phyloP scores from a whole-genome alignment of 192 early-diverging fungal species.

The Backusella circina region DNA sequence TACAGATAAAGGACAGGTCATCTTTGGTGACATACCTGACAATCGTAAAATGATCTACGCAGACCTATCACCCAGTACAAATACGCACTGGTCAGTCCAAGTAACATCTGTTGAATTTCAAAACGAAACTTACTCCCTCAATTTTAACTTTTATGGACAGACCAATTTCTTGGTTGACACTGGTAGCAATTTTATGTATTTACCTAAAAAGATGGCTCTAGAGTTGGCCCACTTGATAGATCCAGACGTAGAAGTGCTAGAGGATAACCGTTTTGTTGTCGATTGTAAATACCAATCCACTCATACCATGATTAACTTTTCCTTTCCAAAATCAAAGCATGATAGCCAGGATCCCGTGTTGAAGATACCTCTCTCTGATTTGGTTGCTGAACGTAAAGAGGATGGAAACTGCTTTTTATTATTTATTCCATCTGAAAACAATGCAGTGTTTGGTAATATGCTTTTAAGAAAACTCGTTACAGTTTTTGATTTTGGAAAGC shows the following conservation, averaged over 20 bases:
- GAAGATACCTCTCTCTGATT: constrained; percentile 6
- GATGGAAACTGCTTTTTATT: constrained; percentile 7
- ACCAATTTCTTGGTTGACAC: constrained; percentile 15
- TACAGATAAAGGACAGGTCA: background rate
- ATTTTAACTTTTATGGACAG: constrained; percentile 2
- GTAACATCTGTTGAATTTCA: constrained; percentile 12
- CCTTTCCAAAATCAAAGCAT: background rate
- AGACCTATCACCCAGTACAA: background rate
- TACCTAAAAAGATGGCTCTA: constrained; percentile 6
- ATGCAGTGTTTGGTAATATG: constrained; percentile 16
- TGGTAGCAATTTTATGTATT: constrained; percentile 26
- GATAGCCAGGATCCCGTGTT: background rate
- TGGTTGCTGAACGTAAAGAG: background rate
- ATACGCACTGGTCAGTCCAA: constrained; percentile 4
- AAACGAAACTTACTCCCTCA: background rate
- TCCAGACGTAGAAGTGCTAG: background rate
- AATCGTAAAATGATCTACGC: constrained; percentile 8
- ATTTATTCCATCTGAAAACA: constrained; percentile 4
- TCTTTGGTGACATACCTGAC: constrained; percentile 8
- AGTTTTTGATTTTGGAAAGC: constrained; percentile 21
- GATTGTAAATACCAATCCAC: constrained; percentile 7
- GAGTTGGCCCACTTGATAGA: constrained; percentile 2
- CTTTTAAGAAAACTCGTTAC: constrained; percentile 18
- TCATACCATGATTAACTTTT: background rate
- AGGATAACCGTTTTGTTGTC: background rate